Conservation (phyloP, 2,329 filamentous ascomycete species). For the Paecilomyces niveus region DNA sequence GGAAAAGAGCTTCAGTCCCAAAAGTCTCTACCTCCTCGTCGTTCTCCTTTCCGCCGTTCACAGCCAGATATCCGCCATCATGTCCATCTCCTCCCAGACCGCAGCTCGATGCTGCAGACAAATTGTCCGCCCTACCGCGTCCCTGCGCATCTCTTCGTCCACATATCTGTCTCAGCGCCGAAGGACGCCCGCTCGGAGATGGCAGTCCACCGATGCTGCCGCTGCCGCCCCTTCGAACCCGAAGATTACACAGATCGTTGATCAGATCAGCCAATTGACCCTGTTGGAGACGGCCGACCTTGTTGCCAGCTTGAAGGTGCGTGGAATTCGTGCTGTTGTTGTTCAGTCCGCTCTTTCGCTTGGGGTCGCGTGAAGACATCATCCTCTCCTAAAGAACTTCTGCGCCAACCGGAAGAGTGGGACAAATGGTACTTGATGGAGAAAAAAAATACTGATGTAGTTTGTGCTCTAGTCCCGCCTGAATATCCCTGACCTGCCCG, state of each 20-base stretch:
- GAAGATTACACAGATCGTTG: slow-evolving; percentile 91
- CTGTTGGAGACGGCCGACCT: slow-evolving; percentile 95
- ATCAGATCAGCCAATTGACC: slow-evolving; percentile 98
- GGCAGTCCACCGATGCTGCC: slow-evolving; percentile 72
- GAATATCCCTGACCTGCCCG: slow-evolving; percentile 95
- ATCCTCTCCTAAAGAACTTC: background rate
- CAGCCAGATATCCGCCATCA: slow-evolving; percentile 14
- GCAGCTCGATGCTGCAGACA: slow-evolving; percentile 38
- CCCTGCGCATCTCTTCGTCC: slow-evolving; percentile 32
- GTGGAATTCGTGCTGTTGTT: slow-evolving; percentile 11
- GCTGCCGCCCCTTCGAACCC: slow-evolving; percentile 59
- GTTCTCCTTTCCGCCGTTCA: background rate
- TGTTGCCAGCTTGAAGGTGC: slow-evolving; percentile 89
- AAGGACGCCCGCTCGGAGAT: slow-evolving; percentile 56
- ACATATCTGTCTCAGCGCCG: slow-evolving; percentile 31
- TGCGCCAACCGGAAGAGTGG: background rate
- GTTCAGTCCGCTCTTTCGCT: background rate
- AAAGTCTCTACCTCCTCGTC: background rate
- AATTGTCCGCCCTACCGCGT: slow-evolving; percentile 32
- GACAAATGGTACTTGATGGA: background rate
- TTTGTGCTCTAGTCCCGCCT: slow-evolving; percentile 62
- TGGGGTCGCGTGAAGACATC: background rate
- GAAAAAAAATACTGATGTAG: background rate
- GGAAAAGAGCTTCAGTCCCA: slow-evolving; percentile 9
- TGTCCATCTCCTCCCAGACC: slow-evolving; percentile 34